Conservation (phyloP, 768 basidiomycete genomes). For the Steccherinum ochraceum region DNA sequence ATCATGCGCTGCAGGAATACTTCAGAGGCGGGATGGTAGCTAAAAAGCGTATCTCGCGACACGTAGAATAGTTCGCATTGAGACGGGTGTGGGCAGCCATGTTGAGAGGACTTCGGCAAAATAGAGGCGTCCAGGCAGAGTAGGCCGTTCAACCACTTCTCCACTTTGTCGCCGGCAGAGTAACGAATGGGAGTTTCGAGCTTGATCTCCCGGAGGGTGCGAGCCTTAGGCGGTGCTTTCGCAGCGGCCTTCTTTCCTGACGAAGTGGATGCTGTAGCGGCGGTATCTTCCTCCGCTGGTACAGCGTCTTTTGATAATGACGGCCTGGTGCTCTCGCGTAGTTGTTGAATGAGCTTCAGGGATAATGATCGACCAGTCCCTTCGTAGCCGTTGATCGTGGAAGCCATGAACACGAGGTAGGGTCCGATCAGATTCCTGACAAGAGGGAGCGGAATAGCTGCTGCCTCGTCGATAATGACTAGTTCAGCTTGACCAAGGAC, state of each 20-base stretch:
- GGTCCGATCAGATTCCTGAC: conserved; percentile 92
- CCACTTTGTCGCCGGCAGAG: conserved; percentile 76
- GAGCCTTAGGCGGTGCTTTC: conserved; percentile 58
- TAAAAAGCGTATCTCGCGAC: conserved; percentile 92
- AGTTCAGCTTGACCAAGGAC: conserved; percentile 97
- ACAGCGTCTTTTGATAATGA: conserved; percentile 61
- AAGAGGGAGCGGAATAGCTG: conserved; percentile 94
- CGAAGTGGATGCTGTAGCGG: conserved; percentile 29
- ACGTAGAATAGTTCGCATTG: conserved; percentile 95
- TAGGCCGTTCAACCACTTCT: conserved; percentile 88
- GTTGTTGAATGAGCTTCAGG: conserved; percentile 94
- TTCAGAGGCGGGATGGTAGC: conserved; percentile 96
- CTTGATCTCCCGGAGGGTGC: conserved; percentile 87
- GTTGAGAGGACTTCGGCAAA: conserved; percentile 40
- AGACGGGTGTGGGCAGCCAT: conserved; percentile 92
- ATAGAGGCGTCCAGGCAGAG: conserved; percentile 88
- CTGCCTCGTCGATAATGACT: conserved; percentile 97
- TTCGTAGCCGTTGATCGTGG: conserved; percentile 99
- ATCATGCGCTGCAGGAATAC: conserved; percentile 97
- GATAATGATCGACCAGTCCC: conserved; percentile 98
- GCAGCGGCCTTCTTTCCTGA: conserved; percentile 46
- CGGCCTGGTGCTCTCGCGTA: conserved; percentile 85
- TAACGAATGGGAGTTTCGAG: conserved; percentile 95
- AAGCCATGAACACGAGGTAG: conserved; percentile 97
- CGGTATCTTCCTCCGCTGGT: conserved; percentile 33